Percentiles rank a stretch among this genome's conserved stretches.
Conservation (phyloP, 2,329 filamentous ascomycete species). For the Pseudogymnoascus sp. region DNA sequence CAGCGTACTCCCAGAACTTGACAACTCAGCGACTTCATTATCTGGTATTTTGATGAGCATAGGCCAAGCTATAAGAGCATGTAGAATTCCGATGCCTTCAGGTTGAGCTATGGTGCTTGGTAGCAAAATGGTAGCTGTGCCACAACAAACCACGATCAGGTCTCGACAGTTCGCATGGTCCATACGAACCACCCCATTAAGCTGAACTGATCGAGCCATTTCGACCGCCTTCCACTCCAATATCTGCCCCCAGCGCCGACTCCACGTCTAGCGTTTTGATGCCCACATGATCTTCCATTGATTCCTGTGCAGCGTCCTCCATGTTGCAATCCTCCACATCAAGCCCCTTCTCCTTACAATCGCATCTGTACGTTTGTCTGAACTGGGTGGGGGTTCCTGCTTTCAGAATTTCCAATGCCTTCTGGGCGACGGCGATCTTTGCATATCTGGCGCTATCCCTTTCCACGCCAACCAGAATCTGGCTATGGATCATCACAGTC, state of each 20-base stretch:
- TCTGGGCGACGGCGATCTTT: constrained; percentile 58
- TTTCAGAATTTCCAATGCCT: constrained; percentile 44
- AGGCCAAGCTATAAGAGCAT: background rate
- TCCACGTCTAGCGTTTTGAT: background rate
- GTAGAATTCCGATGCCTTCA: background rate
- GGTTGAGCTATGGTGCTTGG: background rate
- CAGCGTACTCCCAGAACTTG: background rate
- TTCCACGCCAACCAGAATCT: constrained; percentile 54
- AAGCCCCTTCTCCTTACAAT: constrained; percentile 41
- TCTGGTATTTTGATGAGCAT: background rate
- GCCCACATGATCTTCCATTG: background rate
- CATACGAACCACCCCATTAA: background rate
- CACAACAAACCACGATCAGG: background rate
- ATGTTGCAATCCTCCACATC: constrained; percentile 11
- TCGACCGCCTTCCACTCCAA: background rate
- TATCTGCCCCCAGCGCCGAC: background rate
- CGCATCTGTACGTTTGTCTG: constrained; percentile 51
- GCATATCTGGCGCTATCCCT: constrained; percentile 65
- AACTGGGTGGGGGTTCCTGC: constrained; percentile 49
- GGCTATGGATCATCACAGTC: constrained; percentile 68
- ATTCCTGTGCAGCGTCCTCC: background rate
- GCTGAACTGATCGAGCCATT: background rate
- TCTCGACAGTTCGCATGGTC: background rate
- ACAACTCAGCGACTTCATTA: background rate
- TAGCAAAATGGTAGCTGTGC: background rate